phyloP scores from a whole-genome alignment of 139 green algal genomes.

The Penium margaritaceum region DNA sequence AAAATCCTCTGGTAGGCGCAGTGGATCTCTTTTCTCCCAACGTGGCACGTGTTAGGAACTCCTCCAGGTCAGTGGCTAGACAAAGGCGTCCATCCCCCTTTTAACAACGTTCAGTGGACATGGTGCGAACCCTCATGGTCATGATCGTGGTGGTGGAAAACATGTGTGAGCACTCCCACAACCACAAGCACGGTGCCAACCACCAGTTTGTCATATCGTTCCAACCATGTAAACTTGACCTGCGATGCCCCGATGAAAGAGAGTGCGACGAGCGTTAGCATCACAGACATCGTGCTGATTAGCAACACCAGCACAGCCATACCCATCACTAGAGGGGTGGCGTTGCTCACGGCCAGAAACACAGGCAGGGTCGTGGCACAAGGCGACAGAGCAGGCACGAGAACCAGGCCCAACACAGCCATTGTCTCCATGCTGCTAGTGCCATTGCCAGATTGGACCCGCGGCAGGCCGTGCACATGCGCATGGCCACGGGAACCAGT shows the following conservation, averaged over 20 bases:
- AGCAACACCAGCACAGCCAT: conserved; percentile 33
- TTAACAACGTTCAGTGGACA: no score
- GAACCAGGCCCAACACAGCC: conserved; percentile 20
- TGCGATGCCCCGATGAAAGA: conserved; percentile 9
- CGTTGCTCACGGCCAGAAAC: conserved; percentile 33
- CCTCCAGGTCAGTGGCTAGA: no score
- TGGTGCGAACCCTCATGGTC: background rate
- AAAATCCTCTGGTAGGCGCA: no score
- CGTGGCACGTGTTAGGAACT: no score
- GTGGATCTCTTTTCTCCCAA: no score
- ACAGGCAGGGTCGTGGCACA: conserved; percentile 35
- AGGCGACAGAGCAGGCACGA: conserved; percentile 35
- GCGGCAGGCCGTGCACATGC: background rate
- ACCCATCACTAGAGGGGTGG: background rate
- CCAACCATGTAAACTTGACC: conserved; percentile 35
- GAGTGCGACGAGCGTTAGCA: conserved; percentile 20
- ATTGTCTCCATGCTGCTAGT: conserved; percentile 26
- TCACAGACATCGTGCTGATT: conserved; percentile 25
- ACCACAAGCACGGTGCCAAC: conserved; percentile 13
- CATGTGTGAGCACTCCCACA: conserved; percentile 33
- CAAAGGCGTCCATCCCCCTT: no score
- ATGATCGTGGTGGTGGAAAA: conserved; percentile 39
- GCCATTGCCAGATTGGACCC: background rate
- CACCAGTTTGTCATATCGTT: conserved; percentile 34
- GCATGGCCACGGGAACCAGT: conserved; percentile 1